Evolutionary conservation across 495 filamentous ascomycete species (phyloP).

Genomic region (Daldinia caldariorum): DNA sequence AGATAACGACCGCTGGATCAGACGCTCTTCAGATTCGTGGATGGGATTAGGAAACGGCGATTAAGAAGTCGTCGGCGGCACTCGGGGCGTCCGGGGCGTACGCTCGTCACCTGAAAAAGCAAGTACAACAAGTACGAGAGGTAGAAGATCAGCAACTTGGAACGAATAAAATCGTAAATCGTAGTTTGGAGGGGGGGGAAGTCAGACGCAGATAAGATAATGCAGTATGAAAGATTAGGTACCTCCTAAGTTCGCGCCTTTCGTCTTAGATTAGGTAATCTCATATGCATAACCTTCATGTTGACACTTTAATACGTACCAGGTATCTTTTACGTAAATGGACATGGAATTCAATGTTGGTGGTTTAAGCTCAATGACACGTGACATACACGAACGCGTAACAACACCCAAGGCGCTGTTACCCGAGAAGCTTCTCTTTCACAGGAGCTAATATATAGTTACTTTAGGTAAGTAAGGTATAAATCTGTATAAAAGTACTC

Average conservation of each 20-base stretch:
- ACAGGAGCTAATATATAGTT: no score
- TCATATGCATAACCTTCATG: no score
- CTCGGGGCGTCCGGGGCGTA: constrained; percentile 7
- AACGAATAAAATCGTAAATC: constrained; percentile 18
- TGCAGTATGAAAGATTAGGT: constrained; percentile 17
- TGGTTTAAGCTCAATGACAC: no score
- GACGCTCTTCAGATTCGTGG: neutral
- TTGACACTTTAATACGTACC: no score
- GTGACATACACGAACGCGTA: no score
- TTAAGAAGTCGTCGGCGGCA: neutral
- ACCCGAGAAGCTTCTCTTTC: no score
- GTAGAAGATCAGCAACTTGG: constrained; percentile 24
- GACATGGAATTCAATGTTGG: no score
- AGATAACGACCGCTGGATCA: constrained; percentile 4
- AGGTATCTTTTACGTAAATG: no score
- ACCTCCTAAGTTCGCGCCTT: constrained; percentile 2
- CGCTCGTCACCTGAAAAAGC: constrained; percentile 25
- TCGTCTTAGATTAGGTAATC: neutral
- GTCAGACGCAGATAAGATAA: constrained; percentile 19
- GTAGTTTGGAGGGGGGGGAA: neutral
- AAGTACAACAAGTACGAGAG: constrained; percentile 6
- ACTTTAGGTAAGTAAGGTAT: no score
- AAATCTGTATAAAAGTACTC: no score
- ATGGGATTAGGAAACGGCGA: neutral
- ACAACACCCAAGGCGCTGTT: no score